phyloP scores from a whole-genome alignment of 116 monocot species.

The Trichopus zeylanicus region DNA sequence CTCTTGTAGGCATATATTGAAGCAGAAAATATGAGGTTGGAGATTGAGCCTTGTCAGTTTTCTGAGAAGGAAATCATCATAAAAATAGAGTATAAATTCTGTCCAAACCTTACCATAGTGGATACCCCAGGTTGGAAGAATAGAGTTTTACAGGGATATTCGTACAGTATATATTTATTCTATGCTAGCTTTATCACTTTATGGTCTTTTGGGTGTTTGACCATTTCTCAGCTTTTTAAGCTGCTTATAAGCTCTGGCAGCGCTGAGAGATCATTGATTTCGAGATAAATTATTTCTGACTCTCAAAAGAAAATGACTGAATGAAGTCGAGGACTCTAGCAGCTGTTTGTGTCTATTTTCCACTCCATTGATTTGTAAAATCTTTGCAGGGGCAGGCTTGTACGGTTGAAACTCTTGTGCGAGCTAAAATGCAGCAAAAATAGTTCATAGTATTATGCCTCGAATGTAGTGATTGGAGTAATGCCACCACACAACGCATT shows the following conservation, averaged over 20 bases:
- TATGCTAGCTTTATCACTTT: no score
- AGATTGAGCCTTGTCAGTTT: slow-evolving; percentile 73
- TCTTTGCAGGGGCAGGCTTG: slow-evolving; percentile 63
- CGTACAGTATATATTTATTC: background rate
- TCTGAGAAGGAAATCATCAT: slow-evolving; percentile 75
- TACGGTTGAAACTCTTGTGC: slow-evolving; percentile 76
- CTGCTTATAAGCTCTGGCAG: no score
- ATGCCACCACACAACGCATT: slow-evolving; percentile 78
- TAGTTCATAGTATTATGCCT: slow-evolving; percentile 83
- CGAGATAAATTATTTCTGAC: no score
- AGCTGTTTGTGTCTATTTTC: slow-evolving; percentile 3
- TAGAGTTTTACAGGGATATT: slow-evolving; percentile 54
- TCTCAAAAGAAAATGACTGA: no score
- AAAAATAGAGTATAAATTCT: slow-evolving; percentile 68
- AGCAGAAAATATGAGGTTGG: slow-evolving; percentile 81
- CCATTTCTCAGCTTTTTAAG: no score
- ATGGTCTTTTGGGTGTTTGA: no score
- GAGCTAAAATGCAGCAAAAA: slow-evolving; percentile 78
- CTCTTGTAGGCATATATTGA: slow-evolving; percentile 66
- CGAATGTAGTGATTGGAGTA: slow-evolving; percentile 89
- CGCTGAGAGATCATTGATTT: no score
- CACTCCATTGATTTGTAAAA: background rate
- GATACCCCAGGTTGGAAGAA: slow-evolving; percentile 78
- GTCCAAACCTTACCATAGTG: slow-evolving; percentile 83
- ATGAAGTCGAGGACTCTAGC: no score